phyloP scores from a whole-genome alignment of 441 rosid species.

The Populus hybrid region DNA sequence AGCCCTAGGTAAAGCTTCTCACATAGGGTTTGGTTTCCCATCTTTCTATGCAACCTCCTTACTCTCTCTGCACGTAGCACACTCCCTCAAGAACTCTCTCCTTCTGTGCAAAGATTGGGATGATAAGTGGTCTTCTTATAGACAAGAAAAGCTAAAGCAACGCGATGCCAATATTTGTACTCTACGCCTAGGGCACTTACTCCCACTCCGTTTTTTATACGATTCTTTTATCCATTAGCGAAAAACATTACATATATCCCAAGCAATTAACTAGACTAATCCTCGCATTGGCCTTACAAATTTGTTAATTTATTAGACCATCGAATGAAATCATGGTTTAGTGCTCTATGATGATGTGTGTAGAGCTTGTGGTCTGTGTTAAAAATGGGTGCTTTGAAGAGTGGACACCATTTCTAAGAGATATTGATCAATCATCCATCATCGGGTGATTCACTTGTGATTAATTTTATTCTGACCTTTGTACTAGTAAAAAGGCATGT shows the following conservation, averaged over 20 bases:
- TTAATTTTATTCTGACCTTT: conserved; percentile 6
- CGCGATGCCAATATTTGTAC: not conserved
- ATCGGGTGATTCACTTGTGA: not conserved
- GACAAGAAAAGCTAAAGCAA: conserved; percentile 16
- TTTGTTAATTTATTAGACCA: conserved; percentile 11
- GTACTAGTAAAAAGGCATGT: not conserved
- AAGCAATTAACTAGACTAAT: not conserved
- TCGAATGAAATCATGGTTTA: conserved; percentile 34
- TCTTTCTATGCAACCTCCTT: conserved; percentile 14
- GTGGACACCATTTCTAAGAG: conserved; percentile 30
- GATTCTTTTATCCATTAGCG: conserved; percentile 27
- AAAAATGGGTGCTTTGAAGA: conserved; percentile 25
- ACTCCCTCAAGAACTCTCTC: not conserved
- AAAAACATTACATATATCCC: not conserved
- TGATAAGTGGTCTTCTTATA: conserved; percentile 47
- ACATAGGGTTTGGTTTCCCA: conserved; percentile 31
- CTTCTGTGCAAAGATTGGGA: not conserved
- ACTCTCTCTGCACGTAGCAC: not conserved
- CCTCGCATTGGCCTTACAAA: not conserved
- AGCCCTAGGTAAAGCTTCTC: conserved; percentile 21
- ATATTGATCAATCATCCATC: not conserved
- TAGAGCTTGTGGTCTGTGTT: not conserved
- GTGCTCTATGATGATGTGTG: conserved; percentile 32
- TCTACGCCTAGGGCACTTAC: conserved; percentile 6
- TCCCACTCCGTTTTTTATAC: conserved; percentile 15